phyloP scores from a whole-genome alignment of 805 yeast genomes.

The Myxozyma udenii region DNA sequence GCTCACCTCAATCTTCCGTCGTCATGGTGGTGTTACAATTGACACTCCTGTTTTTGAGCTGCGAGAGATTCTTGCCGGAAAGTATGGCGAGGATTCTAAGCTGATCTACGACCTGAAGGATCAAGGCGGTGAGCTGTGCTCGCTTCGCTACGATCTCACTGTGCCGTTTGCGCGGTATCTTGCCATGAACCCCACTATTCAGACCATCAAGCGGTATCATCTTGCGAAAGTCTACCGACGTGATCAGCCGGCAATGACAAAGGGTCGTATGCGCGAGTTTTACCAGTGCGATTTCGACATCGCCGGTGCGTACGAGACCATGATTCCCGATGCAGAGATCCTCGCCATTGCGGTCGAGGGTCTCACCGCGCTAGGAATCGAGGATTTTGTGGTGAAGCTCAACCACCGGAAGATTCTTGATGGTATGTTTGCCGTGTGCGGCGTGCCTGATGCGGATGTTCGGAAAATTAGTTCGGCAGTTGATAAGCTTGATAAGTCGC shows the following conservation, averaged over 20 bases:
- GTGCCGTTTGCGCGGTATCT: slow-evolving; percentile 98
- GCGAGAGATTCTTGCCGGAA: slow-evolving; percentile 91
- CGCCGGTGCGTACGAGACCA: slow-evolving; percentile 87
- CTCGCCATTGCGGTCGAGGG: slow-evolving; percentile 82
- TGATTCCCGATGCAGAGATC: slow-evolving; percentile 96
- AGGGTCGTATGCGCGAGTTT: slow-evolving; percentile 99
- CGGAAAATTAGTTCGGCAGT: slow-evolving; percentile 92
- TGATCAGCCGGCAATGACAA: slow-evolving; percentile 99
- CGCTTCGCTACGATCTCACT: slow-evolving; percentile 92
- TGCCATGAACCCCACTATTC: slow-evolving; percentile 84
- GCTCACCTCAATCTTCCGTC: slow-evolving; percentile 71
- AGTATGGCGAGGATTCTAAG: slow-evolving; percentile 98
- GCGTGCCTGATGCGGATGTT: slow-evolving; percentile 90
- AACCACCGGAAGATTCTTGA: slow-evolving; percentile 95
- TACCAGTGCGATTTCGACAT: slow-evolving; percentile 98
- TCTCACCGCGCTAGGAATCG: slow-evolving; percentile 74
- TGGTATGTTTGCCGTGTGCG: slow-evolving; percentile 92
- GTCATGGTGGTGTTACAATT: slow-evolving; percentile 97
- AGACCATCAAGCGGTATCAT: slow-evolving; percentile 88
- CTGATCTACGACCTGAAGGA: slow-evolving; percentile 93
- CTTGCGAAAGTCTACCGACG: slow-evolving; percentile 98
- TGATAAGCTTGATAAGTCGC: slow-evolving; percentile 89
- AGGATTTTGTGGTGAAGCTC: slow-evolving; percentile 84
- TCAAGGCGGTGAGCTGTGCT: slow-evolving; percentile 97
- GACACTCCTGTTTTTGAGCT: slow-evolving; percentile 98